Percentiles rank a stretch among this genome's conserved stretches.
Conservation (phyloP, 768 basidiomycete genomes). For the Boletus sp. region DNA sequence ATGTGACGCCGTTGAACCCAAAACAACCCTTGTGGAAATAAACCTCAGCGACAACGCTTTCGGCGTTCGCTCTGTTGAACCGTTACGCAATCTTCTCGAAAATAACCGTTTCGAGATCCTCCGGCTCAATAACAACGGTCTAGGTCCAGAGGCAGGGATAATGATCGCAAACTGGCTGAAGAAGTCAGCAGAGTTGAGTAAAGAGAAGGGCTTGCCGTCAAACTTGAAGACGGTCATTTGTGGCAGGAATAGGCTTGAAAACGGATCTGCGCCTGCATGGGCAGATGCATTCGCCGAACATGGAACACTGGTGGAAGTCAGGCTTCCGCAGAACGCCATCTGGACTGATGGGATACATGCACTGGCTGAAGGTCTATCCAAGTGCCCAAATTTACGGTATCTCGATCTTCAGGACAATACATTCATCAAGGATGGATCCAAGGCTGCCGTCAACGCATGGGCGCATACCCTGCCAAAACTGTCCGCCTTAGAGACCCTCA, state of each 20-base stretch:
- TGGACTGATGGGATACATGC: slow-evolving; percentile 84
- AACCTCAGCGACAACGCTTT: slow-evolving; percentile 96
- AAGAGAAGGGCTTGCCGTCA: slow-evolving; percentile 63
- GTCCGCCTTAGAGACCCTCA: slow-evolving; percentile 70
- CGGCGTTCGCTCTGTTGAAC: slow-evolving; percentile 90
- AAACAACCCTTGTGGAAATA: slow-evolving; percentile 78
- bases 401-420: slow-evolving; percentile 95
- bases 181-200: slow-evolving; percentile 67
- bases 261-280: slow-evolving; percentile 81
- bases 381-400: slow-evolving; percentile 61
- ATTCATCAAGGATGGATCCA: slow-evolving; percentile 63
- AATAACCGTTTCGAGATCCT: slow-evolving; percentile 77
- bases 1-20: slow-evolving; percentile 81
- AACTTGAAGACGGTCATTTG: slow-evolving; percentile 80
- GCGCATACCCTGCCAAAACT: slow-evolving; percentile 65
- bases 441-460: slow-evolving; percentile 55
- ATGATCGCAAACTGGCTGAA: slow-evolving; percentile 82
- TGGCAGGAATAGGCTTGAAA: slow-evolving; percentile 94
- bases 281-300: slow-evolving; percentile 87
- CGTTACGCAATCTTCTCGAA: slow-evolving; percentile 86
- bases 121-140: slow-evolving; percentile 94
- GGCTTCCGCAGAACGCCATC: slow-evolving; percentile 98
- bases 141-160: slow-evolving; percentile 85
- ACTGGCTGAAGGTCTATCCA: slow-evolving; percentile 70
- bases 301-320: slow-evolving; percentile 74